Base-by-base conservation (phyloP, 306 rosid genomes). In the Carpinus viminea region DNA sequence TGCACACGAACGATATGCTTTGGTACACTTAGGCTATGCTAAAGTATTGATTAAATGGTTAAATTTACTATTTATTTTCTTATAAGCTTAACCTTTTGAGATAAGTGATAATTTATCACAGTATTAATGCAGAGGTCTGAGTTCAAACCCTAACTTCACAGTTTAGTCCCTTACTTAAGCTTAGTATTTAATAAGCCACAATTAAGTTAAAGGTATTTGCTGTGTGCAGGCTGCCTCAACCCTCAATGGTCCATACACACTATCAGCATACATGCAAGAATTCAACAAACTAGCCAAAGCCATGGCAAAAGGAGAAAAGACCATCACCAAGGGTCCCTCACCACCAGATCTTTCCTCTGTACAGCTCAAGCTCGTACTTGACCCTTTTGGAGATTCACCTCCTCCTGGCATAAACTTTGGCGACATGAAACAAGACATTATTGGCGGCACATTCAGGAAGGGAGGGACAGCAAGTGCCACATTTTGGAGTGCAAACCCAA, bases 241-340 rank as follows among this genome's bases (percentile, higher is more conserved):
- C 3, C 87, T 94, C 28, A 92, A 90, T 52, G 98, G 97, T 81
- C 98, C 94, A 79, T 90, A 94, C 73, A 92, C 97, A 24, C 79
- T 92, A 74, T 92, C 97, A 75, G 93, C 98, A 69, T 90, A 89
- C 84, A 84, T 92, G 41, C 96, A 94, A 86, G 96, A 94, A 76
- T 94, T 92, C 64, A 85, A 90, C 75, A 92, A 90, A 87, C 74
- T 89, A 72, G 97, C 98, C 21, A 74, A 17, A 59, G 89, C 91
- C 79, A 89, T 94, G 90, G 93, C 92, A 6, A 79, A 80, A 73
- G 96, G 91, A 1, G 83, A 88, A 50, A 68, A 62, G 18, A 46
- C 81, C 56, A 62, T 51, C 9, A 68, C 8, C 59, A 76, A 74
- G 61, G 89, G 90, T 70, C 83, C 90, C 31, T 80, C 84, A 0